Evolutionary conservation across 192 early-diverging fungal species (phyloP).

Genomic region (Coemansia sp.): DNA sequence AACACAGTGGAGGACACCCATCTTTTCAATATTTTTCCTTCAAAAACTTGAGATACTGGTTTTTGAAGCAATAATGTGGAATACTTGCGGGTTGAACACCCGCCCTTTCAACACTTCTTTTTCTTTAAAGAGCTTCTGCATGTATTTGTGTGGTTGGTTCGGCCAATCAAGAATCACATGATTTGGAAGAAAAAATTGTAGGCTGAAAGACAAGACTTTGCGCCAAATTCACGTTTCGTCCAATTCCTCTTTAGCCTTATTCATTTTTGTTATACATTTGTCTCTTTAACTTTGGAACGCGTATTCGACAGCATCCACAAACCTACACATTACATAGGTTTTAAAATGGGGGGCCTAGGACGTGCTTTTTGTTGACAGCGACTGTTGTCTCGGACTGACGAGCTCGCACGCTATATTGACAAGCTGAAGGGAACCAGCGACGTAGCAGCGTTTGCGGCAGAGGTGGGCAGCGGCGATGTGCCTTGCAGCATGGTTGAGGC

Average conservation of each 20-base stretch:
- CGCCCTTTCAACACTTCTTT: no score
- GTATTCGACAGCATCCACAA: not conserved
- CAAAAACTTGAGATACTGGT: no score
- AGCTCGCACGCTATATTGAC: slow-evolving; percentile 69
- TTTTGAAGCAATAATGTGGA: no score
- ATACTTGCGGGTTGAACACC: no score
- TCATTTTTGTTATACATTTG: not conserved
- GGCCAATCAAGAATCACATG: no score
- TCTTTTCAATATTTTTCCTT: no score
- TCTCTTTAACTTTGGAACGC: not conserved
- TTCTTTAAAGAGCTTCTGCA: no score
- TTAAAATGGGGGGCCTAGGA: slow-evolving; percentile 43
- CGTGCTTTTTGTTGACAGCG: slow-evolving; percentile 53
- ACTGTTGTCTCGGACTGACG: slow-evolving; percentile 55
- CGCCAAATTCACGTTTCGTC: not conserved
- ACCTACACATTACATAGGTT: not conserved
- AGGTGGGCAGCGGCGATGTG: not conserved
- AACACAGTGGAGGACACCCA: no score
- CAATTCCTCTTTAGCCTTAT: slow-evolving; percentile 5
- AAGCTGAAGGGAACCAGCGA: slow-evolving; percentile 6
- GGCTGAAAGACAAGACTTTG: no score
- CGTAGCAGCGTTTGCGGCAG: slow-evolving; percentile 42
- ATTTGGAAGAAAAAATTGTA: no score
- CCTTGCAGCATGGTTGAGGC: slow-evolving; percentile 33
- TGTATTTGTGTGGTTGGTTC: no score